phyloP scores from a whole-genome alignment of 1,284 basidiomycete species.

The Gymnopus androsaceus region DNA sequence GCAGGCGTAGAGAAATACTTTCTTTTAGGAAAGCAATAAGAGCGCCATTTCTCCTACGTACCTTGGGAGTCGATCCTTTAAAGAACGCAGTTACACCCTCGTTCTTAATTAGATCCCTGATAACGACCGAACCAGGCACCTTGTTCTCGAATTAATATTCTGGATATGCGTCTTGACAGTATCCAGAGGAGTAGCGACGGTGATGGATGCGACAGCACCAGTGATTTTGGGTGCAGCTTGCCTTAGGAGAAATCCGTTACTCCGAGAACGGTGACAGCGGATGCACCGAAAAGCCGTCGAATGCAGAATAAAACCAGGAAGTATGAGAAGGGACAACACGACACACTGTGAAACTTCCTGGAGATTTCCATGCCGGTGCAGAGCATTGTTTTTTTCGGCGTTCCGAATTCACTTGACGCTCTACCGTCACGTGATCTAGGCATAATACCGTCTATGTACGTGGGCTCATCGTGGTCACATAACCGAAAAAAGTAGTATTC shows the following conservation, averaged over 20 bases:
- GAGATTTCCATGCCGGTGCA: constrained; percentile 96
- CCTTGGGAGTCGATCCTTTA: constrained; percentile 96
- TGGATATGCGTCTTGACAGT: constrained; percentile 97
- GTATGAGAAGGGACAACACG: no score
- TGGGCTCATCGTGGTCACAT: no score
- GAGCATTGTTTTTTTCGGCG: constrained; percentile 87
- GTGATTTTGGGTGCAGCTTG: constrained; percentile 96
- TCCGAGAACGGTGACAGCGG: constrained; percentile 86
- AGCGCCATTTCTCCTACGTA: constrained; percentile 35
- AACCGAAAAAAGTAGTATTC: no score
- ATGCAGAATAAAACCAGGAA: no score
- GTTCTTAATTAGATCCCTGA: constrained; percentile 86
- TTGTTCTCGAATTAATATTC: constrained; percentile 94
- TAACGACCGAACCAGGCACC: constrained; percentile 83
- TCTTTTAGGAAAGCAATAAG: background rate
- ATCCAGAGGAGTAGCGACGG: constrained; percentile 94
- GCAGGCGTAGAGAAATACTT: constrained; percentile 8
- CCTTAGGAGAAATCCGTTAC: constrained; percentile 88
- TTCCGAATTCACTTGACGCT: no score
- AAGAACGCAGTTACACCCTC: constrained; percentile 91
- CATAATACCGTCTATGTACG: no score
- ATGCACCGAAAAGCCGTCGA: constrained; percentile 89
- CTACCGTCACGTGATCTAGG: no score
- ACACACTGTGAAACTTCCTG: constrained; percentile 90
- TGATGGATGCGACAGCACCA: constrained; percentile 94